phyloP scores from a whole-genome alignment of 169 alveolate species.

The Plasmodium blacklocki region DNA sequence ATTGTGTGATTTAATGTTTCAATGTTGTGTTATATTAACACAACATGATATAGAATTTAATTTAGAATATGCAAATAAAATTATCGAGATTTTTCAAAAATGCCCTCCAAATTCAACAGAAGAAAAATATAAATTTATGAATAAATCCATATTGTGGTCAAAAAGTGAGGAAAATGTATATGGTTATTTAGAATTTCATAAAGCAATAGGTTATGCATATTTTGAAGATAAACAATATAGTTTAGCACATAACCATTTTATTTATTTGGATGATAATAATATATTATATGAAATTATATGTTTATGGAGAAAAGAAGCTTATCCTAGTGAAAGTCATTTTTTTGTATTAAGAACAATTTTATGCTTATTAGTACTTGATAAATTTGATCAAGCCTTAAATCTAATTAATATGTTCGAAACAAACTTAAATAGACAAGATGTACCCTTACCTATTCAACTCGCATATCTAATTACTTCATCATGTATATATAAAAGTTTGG shows the following conservation, averaged over 20 bases:
- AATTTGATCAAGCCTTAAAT: slow-evolving; percentile 41
- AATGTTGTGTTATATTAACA: slow-evolving; percentile 35
- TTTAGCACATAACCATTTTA: slow-evolving; percentile 75
- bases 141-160: slow-evolving; percentile 59
- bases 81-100: slow-evolving; percentile 60
- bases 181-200: slow-evolving; percentile 69
- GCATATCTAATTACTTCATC: slow-evolving; percentile 56
- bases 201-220: slow-evolving; percentile 58
- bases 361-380: slow-evolving; percentile 50
- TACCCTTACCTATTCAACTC: slow-evolving; percentile 57
- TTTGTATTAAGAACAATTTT: slow-evolving; percentile 64
- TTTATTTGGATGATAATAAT: slow-evolving; percentile 54
- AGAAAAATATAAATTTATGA: slow-evolving; percentile 77
- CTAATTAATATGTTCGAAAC: slow-evolving; percentile 49
- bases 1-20: slow-evolving; percentile 73
- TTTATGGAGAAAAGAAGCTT: slow-evolving; percentile 60
- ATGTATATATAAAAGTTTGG: slow-evolving; percentile 29
- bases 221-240: slow-evolving; percentile 56
- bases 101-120: slow-evolving; percentile 73
- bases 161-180: slow-evolving; percentile 35
- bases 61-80: slow-evolving; percentile 50
- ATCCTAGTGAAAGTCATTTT: slow-evolving; percentile 67
- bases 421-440: slow-evolving; percentile 55
- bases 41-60: slow-evolving; percentile 39
- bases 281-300: slow-evolving; percentile 32